Evolutionary conservation across 1,284 basidiomycete genomes (phyloP).

Genomic region (Tilletiaria anomala): DNA sequence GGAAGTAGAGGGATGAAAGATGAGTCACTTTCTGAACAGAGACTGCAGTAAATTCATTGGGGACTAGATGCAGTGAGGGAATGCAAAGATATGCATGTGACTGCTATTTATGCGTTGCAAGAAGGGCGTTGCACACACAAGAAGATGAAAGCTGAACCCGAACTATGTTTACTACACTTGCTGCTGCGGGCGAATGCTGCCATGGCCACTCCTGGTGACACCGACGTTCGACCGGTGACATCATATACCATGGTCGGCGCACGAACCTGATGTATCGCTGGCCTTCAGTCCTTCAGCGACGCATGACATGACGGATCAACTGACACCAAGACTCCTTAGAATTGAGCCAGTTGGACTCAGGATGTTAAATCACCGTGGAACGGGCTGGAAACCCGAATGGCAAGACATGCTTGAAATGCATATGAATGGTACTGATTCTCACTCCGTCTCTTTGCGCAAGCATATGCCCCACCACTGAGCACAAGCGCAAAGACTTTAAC

Average conservation of each 20-base stretch:
- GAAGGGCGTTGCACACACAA: no score
- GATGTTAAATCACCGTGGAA: slow-evolving; percentile 69
- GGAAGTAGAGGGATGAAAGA: no score
- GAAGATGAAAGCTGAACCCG: no score
- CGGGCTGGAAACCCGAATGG: slow-evolving; percentile 57
- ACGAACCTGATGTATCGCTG: slow-evolving; percentile 53
- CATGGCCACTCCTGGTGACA: no score
- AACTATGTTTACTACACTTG: no score
- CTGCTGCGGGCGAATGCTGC: no score
- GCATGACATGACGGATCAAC: slow-evolving; percentile 23
- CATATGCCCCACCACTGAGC: slow-evolving; percentile 63
- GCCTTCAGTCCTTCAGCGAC: slow-evolving; percentile 4
- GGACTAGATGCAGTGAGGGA: no score
- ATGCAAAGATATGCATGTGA: no score
- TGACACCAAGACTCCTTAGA: slow-evolving; percentile 44
- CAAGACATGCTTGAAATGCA: slow-evolving; percentile 50
- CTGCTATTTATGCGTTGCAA: no score
- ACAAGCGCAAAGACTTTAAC: slow-evolving; percentile 45
- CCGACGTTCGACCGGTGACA: no score
- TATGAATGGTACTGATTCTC: slow-evolving; percentile 46
- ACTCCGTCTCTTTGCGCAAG: neutral
- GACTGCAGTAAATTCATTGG: no score
- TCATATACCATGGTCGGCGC: slow-evolving; percentile 54
- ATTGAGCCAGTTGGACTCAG: slow-evolving; percentile 52
- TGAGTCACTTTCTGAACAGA: no score